These are phyloP conservation scores for Fusarium metavorans DNA, from an alignment of 2,329 filamentous ascomycete species.

Conservation along the genomic window DNA sequence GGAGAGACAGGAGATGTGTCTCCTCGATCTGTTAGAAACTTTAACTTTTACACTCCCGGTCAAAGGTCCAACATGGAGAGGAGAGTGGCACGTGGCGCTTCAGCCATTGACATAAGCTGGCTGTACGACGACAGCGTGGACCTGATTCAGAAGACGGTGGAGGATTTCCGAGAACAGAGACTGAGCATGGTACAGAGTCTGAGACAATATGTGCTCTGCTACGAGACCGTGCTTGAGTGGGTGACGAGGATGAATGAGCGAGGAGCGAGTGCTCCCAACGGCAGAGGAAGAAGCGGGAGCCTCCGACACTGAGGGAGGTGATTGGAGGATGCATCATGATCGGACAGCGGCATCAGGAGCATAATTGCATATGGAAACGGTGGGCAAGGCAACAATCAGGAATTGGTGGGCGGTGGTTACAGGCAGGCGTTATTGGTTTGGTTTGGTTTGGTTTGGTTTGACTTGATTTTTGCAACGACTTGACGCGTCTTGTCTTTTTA, in stretches of 20 bases:
- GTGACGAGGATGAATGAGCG: slow-evolving; percentile 64
- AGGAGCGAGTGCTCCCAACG: slow-evolving; percentile 27
- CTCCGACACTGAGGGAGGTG: slow-evolving; percentile 42
- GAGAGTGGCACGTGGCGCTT: slow-evolving; percentile 11
- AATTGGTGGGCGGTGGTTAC: slow-evolving; percentile 5
- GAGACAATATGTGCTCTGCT: slow-evolving; percentile 94
- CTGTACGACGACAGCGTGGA: slow-evolving; percentile 78
- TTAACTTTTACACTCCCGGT: slow-evolving; percentile 36
- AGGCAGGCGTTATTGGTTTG: slow-evolving; percentile 35
- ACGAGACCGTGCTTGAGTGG: slow-evolving; percentile 95
- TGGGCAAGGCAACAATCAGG: slow-evolving; percentile 25
- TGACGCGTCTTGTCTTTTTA: background rate
- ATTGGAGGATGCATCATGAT: slow-evolving; percentile 27
- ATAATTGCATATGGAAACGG: slow-evolving; percentile 33
- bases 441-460: background rate
- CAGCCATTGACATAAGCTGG: slow-evolving; percentile 69
- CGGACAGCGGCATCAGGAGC: slow-evolving; percentile 26
- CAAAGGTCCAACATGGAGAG: slow-evolving; percentile 32
- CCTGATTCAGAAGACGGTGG: slow-evolving; percentile 86
- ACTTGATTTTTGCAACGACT: background rate
- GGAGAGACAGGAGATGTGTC: slow-evolving; percentile 46
- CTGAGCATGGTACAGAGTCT: slow-evolving; percentile 97
- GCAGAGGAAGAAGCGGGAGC: slow-evolving; percentile 49
- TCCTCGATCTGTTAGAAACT: slow-evolving; percentile 41
- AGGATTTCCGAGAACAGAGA: slow-evolving; percentile 88